Evolutionary conservation across 805 yeast species (phyloP), one percentile per base, ranked within the genome.

Genomic region (Hanseniaspora lachancei): DNA sequence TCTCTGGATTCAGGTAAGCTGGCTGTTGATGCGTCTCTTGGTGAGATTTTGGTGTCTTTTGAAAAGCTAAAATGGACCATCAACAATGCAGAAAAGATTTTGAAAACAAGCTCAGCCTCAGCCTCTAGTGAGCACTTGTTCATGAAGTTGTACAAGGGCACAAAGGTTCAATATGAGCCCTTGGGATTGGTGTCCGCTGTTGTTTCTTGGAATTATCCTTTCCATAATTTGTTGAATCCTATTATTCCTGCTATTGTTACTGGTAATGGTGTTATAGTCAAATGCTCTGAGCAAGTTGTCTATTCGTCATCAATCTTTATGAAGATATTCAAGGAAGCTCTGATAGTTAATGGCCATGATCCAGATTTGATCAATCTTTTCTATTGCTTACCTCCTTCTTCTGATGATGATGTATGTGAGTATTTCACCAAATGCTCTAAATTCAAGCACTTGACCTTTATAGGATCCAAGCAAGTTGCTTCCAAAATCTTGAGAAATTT

Each of bases 1-100:
- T 93, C 97, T 67, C 76, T 98, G 61, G 98, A 93, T 65, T 84
- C 95, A 20, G 99, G 98, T 34, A 93, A 93, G 67, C 89, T 97
- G 1, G 83, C 86, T 82, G 73, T 93, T 43, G 97, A 93, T 71
- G 97, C 97, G 3, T 82, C 93, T 48, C 84, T 87, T 89, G 97
- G 97, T 51, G 96, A 91, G 70, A 87, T 93, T 49, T 77, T 93
- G 79, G 97, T 89, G 16, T 91, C 98, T 0, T 74, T 91, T 58
- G 98, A 93, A 66, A 93, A 93, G 67, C 70, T 91, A 62, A 82
- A 83, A 60, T 93, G 99, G 99, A 81, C 85, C 47, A 74, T 88
- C 55, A 77, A 81, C 58, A 80, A 93, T 66, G 98, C 97, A 41
- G 91, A 82, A 61, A 70, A 70, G 15, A 79, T 86, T 0, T 72